Evolutionary conservation across 306 rosid genomes (phyloP).

Genomic region (Sesbania bispinosa): DNA sequence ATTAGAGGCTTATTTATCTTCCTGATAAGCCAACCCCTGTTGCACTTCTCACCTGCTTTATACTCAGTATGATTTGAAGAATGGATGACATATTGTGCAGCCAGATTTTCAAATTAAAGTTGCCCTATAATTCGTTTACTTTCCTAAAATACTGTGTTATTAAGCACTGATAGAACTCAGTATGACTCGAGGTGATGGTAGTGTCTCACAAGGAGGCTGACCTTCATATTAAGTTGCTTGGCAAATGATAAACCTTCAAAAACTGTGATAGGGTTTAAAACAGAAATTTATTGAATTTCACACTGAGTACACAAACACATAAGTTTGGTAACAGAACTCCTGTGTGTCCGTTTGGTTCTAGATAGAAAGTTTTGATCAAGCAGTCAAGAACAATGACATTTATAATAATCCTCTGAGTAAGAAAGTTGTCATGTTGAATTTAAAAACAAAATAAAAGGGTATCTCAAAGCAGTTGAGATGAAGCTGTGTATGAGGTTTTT

Average conservation of each 20-base stretch:
- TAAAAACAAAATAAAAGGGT: background rate
- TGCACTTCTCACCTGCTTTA: background rate
- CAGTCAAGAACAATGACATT: background rate
- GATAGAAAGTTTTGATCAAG: slow-evolving; percentile 1
- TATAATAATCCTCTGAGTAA: background rate
- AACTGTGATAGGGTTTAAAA: no score
- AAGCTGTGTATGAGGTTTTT: background rate
- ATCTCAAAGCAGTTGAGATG: background rate
- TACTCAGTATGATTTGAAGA: background rate
- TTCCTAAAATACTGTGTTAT: background rate
- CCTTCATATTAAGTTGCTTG: background rate
- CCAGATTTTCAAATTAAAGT: background rate
- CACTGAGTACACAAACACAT: no score
- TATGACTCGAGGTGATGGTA: background rate
- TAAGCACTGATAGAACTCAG: background rate
- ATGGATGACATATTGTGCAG: background rate
- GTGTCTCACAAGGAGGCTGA: background rate
- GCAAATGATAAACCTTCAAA: background rate
- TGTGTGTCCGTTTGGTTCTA: background rate
- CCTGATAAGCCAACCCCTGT: background rate
- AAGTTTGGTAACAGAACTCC: no score
- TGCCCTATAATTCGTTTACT: background rate
- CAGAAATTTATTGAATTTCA: no score
- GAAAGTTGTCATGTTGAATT: background rate
- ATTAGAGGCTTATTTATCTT: background rate